phyloP scores from a whole-genome alignment of 192 early-diverging fungal genomes.

The Backusella westeae region DNA sequence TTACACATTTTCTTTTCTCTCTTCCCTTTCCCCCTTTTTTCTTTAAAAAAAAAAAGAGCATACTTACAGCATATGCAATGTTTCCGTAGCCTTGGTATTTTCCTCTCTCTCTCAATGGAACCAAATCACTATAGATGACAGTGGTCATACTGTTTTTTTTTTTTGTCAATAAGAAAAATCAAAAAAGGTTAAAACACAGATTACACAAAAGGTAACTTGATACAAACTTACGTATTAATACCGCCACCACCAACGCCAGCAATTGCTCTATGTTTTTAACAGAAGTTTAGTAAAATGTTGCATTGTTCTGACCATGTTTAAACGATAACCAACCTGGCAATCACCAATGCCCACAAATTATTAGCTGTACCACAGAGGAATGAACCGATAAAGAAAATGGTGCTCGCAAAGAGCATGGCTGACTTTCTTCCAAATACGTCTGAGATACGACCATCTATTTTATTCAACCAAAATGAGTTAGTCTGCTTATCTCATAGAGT shows the following conservation, averaged over 20 bases:
- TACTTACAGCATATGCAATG: constrained; percentile 26
- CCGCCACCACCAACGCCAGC: constrained; percentile 73
- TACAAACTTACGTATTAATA: constrained; percentile 34
- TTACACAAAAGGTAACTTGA: background rate
- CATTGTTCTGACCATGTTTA: no score
- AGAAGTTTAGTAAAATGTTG: no score
- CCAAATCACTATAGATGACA: constrained; percentile 75
- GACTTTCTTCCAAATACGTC: constrained; percentile 82
- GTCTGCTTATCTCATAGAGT: background rate
- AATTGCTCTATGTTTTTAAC: constrained; percentile 45
- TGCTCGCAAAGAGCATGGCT: constrained; percentile 54
- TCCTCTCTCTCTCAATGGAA: constrained; percentile 65
- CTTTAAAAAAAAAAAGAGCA: background rate
- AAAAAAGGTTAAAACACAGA: constrained; percentile 3
- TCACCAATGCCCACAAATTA: constrained; percentile 49
- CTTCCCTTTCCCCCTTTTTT: background rate
- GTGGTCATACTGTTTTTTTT: constrained; percentile 41
- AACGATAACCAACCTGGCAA: constrained; percentile 26
- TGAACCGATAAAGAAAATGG: constrained; percentile 66
- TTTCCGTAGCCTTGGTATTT: constrained; percentile 41
- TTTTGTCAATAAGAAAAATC: background rate
- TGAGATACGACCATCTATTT: constrained; percentile 51
- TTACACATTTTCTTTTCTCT: background rate
- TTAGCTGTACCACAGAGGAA: constrained; percentile 63
- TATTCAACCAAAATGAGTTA: background rate